These are phyloP conservation scores for Umbellularia californica DNA, from an alignment of 164 flowering plant genomes.

Conservation along the genomic window DNA sequence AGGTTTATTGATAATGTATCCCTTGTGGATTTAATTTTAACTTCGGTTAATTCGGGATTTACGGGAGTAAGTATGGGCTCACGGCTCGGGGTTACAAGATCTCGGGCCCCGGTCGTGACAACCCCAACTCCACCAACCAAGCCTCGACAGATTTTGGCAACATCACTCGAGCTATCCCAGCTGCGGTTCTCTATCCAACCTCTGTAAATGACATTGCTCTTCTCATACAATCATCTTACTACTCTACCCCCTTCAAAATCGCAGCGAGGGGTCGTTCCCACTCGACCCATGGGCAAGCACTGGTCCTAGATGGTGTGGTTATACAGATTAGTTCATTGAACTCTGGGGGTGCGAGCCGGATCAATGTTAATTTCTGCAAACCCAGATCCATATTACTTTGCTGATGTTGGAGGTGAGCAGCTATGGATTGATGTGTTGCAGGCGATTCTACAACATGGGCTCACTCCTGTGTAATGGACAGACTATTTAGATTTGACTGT, in stretches of 20 bases:
- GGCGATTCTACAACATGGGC: slow-evolving; percentile 48
- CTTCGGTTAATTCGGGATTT: too few species aligned
- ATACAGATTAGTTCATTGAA: slow-evolving; percentile 59
- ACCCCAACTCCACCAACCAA: slow-evolving; percentile 18
- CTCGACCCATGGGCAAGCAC: slow-evolving; percentile 71
- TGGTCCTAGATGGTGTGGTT: slow-evolving; percentile 63
- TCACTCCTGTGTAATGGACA: slow-evolving; percentile 83
- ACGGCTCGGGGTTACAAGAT: too few species aligned
- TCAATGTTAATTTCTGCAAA: slow-evolving; percentile 30
- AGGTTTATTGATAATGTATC: too few species aligned
- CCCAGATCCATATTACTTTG: slow-evolving; percentile 24
- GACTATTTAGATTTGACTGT: slow-evolving; percentile 81
- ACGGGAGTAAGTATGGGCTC: too few species aligned
- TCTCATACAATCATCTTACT: slow-evolving; percentile 35
- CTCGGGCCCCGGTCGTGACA: too few species aligned
- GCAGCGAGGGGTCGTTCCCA: slow-evolving; percentile 79
- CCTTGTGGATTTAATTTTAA: too few species aligned
- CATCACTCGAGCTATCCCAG: slow-evolving; percentile 22
- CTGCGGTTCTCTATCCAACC: slow-evolving; percentile 61
- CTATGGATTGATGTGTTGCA: slow-evolving; percentile 74
- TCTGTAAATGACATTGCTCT: slow-evolving; percentile 41
- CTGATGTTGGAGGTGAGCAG: slow-evolving; percentile 70
- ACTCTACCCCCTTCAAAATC: slow-evolving; percentile 33
- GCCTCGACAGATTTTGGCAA: slow-evolving; percentile 70
- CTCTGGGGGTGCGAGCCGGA: slow-evolving; percentile 3